Conservation (phyloP, 2,329 filamentous ascomycete species). For the Fusarium sp. region DNA sequence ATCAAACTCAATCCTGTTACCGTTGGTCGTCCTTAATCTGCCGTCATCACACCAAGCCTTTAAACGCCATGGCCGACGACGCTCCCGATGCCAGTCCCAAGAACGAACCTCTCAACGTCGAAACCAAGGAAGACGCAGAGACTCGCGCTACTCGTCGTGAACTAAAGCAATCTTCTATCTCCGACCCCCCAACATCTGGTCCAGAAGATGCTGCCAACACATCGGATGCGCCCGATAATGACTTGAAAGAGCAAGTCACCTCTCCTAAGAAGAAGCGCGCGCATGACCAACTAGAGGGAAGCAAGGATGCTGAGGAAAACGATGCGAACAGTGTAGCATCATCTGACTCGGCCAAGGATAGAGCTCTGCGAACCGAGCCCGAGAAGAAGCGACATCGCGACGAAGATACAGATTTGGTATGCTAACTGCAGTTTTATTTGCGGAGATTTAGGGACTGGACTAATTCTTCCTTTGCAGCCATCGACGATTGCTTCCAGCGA, state of each 20-base stretch:
- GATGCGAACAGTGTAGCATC: conserved; percentile 57
- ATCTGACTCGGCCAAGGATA: conserved; percentile 60
- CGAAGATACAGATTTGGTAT: conserved; percentile 54
- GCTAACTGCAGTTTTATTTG: conserved; percentile 24
- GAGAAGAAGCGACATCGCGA: conserved; percentile 75
- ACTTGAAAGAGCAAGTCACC: conserved; percentile 61
- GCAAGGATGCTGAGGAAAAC: conserved; percentile 56
- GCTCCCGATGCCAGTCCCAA: conserved; percentile 56
- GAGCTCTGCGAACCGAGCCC: conserved; percentile 63
- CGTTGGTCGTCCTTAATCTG: conserved; percentile 10
- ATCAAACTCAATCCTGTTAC: conserved; percentile 6
- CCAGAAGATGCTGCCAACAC: conserved; percentile 49
- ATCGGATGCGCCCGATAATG: conserved; percentile 51
- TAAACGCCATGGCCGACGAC: conserved; percentile 59
- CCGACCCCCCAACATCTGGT: conserved; percentile 55
- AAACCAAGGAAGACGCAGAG: conserved; percentile 68
- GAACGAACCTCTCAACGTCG: conserved; percentile 49
- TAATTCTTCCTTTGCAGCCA: conserved; percentile 32
- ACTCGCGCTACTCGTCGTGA: conserved; percentile 73
- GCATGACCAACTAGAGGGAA: conserved; percentile 68
- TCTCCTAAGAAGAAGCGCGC: conserved; percentile 76
- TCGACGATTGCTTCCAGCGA: conserved; percentile 35
- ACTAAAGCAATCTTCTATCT: conserved; percentile 73
- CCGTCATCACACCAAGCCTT: conserved; percentile 34
- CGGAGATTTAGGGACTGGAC: not conserved